Evolutionary conservation across 2,329 filamentous ascomycete genomes (phyloP), one percentile per base, ranked within the genome.

Genomic region (Penicillium capsulatum): DNA sequence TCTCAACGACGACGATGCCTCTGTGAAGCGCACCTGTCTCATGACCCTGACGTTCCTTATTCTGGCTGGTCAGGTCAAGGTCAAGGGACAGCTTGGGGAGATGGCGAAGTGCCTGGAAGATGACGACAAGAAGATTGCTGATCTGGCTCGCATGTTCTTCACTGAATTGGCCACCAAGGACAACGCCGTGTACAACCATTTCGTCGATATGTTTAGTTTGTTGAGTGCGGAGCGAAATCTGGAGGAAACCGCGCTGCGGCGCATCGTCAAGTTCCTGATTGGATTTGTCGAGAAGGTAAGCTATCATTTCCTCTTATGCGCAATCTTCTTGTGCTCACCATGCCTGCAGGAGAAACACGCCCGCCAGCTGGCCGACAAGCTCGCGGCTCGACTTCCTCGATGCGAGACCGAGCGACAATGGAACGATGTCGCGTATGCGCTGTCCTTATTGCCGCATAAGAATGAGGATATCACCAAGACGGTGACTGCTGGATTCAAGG

Each of bases 31-130:
- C 8, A 98, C 94, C 0, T 98, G 92, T 66, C 76, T 98, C 15
- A 98, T 97, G 92, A 98, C 94, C 1, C 70, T 98, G 53, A 98
- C 94, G 0, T 98, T 98, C 75, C 70, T 98, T 40, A 98, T 98
- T 55, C 71, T 98, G 31, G 92, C 92, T 1, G 92, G 94, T 17
- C 92, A 98, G 67, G 91, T 98, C 70, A 98, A 98, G 75, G 92
- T 98, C 66, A 98, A 98, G 74, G 92, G 92, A 17, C 92, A 98
- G 66, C 73, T 98, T 8, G 92, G 92, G 34, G 91, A 97, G 71
- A 98, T 98, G 92, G 92, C 92, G 40, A 98, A 98, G 70, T 98
- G 92, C 53, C 77, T 98, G 19, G 92, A 98, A 66, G 92, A 98
- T 58, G 81, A 83, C n/a, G 94, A 98, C 60, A 89, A 90, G 67